A percentile compares a stretch with the other conserved stretches of the same genome.
Evolutionary conservation across 2,329 filamentous ascomycete genomes (phyloP).

Genomic region (Grosmannia huntii): DNA sequence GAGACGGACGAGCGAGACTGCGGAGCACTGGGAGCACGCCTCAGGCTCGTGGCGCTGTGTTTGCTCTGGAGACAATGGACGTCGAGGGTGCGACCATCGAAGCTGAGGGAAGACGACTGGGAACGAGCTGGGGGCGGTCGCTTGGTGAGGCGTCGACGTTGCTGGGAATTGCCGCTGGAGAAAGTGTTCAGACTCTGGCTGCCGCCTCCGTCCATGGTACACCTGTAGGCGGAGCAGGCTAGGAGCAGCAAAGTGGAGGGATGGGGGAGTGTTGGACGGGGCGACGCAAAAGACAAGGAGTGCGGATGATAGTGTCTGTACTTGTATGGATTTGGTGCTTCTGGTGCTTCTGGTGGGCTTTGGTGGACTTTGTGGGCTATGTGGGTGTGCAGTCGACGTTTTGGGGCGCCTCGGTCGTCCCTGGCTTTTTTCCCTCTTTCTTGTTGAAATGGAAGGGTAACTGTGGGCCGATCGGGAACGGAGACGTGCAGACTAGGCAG

Average conservation of each 20-base stretch:
- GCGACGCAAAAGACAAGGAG: not conserved
- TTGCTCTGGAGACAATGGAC: conserved; percentile 46
- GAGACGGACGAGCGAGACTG: conserved; percentile 27
- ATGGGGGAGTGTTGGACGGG: not conserved
- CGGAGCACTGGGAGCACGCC: conserved; percentile 47
- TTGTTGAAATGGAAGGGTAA: conserved; percentile 10
- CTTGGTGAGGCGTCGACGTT: conserved; percentile 49
- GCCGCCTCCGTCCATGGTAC: conserved; percentile 30
- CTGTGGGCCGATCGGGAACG: conserved; percentile 12
- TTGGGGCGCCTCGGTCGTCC: not conserved
- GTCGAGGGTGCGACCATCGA: conserved; percentile 40
- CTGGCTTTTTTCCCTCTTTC: not conserved
- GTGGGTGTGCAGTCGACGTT: not conserved
- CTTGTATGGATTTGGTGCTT: not conserved
- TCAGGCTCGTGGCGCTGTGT: conserved; percentile 51
- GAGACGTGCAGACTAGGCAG: conserved; percentile 6
- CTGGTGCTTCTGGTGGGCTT: too few species aligned
- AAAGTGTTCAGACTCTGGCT: conserved; percentile 24
- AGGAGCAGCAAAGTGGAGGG: not conserved
- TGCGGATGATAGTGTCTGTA: not conserved
- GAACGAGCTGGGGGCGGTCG: conserved; percentile 39
- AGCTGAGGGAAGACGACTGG: conserved; percentile 34
- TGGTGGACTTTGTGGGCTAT: not conserved
- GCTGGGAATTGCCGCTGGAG: conserved; percentile 32
- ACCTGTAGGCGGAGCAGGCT: conserved; percentile 5